Base-by-base conservation (phyloP, 2,329 filamentous ascomycete species). In the Alternaria arborescens region DNA sequence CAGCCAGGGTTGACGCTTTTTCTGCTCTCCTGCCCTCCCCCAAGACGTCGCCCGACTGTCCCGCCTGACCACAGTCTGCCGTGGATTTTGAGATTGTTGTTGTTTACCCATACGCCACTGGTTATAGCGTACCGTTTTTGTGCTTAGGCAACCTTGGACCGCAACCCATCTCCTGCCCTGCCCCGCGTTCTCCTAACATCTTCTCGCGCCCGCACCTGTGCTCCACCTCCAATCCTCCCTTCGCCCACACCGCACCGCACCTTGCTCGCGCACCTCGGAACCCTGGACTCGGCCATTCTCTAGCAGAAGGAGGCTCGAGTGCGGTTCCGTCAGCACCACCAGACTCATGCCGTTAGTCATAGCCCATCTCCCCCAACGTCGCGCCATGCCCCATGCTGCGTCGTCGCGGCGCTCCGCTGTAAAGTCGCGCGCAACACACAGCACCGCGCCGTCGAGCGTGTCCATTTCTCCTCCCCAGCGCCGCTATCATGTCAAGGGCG, bases 331-430 rank as follows among this genome's bases (percentile, higher is more conserved):
- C 68, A 57, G 60, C 51, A 69, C 65, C 67, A 68, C 71, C 71
- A 75, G 70, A 73, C 73, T 75, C 76, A 80, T 80, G 78, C 77
- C 77, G 77, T 79, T 78, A 79, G 77, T 79, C 72, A 73, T 77
- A 74, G 71, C 75, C 72, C 74, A 61, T 47, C 41, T 78, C 68
- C 75, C 75, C 68, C 68, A 74, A 66, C 70, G 64, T 72, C 74
- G 69, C 64, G 63, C 69, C 60, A 56, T 67, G 59, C 55, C 64
- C 60, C 57, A 61, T 60, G 26, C 62, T 59, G 62, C 69, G 44
- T 70, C 69, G 44, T 70, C 69, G 22, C 66, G 65, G 61, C 74
- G 71, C 63, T 67, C 70, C 63, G 64, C 65, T 40, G 38, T 40
- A 62, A 68, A 66, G 61, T 67, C 72, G 65, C 61, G 56, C 62